Conservation (phyloP, 495 filamentous ascomycete species). For the Penicillium silybi region DNA sequence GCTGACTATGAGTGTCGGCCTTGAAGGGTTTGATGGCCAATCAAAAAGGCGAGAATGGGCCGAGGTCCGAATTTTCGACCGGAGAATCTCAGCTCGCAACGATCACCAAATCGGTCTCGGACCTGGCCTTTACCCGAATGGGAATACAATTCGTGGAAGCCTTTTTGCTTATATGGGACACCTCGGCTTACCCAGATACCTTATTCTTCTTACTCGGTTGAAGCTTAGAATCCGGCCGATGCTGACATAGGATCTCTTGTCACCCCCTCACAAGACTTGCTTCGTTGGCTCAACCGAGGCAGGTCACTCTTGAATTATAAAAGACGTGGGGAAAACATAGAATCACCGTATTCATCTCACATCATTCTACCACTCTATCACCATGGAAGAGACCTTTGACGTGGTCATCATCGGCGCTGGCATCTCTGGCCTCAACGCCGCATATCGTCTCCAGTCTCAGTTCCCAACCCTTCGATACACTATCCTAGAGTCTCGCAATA, state of each 20-base stretch:
- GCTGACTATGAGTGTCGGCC: neutral
- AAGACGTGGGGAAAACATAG: neutral
- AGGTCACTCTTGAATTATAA: neutral
- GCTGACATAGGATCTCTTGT: neutral
- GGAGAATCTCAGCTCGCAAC: neutral
- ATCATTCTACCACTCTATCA: neutral
- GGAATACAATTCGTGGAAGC: neutral
- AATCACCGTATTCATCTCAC: neutral
- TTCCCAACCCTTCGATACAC: conserved; percentile 46
- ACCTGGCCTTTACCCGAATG: neutral
- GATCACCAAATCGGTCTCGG: neutral
- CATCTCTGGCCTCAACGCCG: conserved; percentile 44
- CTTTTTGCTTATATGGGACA: neutral
- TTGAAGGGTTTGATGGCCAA: neutral
- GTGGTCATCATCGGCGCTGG: conserved; percentile 36
- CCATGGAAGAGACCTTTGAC: conserved; percentile 23
- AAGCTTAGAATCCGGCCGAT: too few species aligned
- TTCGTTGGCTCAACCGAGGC: neutral
- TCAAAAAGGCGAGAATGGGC: neutral
- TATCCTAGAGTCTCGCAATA: conserved; percentile 52
- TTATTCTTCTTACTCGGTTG: neutral
- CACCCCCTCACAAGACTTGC: neutral
- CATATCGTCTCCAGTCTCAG: conserved; percentile 54
- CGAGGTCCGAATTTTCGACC: neutral
- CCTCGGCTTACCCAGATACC: neutral